Conservation (phyloP, 352 stramenopile genomes). For the Phytophthora fragariaefolia region DNA sequence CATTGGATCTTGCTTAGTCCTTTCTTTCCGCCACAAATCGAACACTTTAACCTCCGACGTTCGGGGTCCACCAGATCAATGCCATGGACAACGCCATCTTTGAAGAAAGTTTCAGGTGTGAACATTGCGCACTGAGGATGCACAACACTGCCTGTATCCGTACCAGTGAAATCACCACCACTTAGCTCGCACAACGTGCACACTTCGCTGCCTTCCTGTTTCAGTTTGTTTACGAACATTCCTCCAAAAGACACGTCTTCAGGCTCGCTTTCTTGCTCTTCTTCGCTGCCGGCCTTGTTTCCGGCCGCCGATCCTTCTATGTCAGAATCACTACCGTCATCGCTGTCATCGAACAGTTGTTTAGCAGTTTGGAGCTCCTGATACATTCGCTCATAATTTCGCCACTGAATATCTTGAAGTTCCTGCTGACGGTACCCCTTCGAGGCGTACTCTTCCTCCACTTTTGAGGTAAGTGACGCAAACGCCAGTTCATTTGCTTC, state of each 20-base stretch:
- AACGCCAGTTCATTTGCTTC: constrained; percentile 52
- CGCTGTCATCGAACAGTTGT: constrained; percentile 61
- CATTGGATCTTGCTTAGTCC: constrained; percentile 88
- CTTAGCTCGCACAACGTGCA: constrained; percentile 79
- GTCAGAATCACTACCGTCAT: constrained; percentile 36
- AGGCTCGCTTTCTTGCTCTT: constrained; percentile 44
- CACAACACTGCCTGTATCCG: constrained; percentile 61
- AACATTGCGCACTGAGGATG: constrained; percentile 87
- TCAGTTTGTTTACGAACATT: constrained; percentile 81
- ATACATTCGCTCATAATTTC: constrained; percentile 81
- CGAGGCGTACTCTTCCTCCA: constrained; percentile 54
- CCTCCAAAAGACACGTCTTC: constrained; percentile 72
- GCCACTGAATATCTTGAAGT: constrained; percentile 58
- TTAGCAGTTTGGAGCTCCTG: constrained; percentile 51
- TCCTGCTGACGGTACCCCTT: constrained; percentile 57
- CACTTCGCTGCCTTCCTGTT: constrained; percentile 71
- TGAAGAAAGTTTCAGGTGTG: constrained; percentile 86
- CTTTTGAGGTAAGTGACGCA: constrained; percentile 35
- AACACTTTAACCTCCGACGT: constrained; percentile 57
- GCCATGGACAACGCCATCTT: constrained; percentile 68
- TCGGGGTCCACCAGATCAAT: constrained; percentile 61
- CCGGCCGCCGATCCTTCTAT: constrained; percentile 10
- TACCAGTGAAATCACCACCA: constrained; percentile 80
- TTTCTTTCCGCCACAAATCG: constrained; percentile 65
- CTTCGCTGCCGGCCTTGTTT: constrained; percentile 24